Conservation (phyloP, 2,329 filamentous ascomycete species). For the Rhytidhysteron rufulum region DNA sequence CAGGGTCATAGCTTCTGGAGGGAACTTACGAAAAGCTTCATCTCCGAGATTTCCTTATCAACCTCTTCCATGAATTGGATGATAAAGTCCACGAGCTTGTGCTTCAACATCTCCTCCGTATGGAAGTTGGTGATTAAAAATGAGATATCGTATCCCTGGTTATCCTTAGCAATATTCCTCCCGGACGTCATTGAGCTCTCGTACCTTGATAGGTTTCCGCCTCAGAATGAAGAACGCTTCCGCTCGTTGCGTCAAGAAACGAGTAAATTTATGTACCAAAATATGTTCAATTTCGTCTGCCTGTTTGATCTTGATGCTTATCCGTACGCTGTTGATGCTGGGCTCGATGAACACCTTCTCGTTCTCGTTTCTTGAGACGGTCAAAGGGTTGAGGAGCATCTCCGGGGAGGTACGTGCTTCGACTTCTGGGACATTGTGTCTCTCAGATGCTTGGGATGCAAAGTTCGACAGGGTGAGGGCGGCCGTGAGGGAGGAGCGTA, state of each 20-base stretch:
- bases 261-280: conserved; percentile 95
- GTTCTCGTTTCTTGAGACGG: conserved; percentile 91
- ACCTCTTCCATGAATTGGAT: conserved; percentile 99
- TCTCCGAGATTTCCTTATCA: conserved; percentile 99
- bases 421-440: conserved; percentile 97
- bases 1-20: no score
- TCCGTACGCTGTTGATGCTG: conserved; percentile 91
- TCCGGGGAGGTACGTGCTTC: conserved; percentile 91
- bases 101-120: conserved; percentile 97
- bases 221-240: conserved; percentile 96
- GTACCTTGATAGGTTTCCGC: conserved; percentile 89
- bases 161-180: conserved; percentile 19
- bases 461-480: conserved; percentile 95
- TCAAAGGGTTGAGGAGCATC: conserved; percentile 86
- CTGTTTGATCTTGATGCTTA: conserved; percentile 99
- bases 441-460: conserved; percentile 91
- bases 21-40: conserved; percentile 93
- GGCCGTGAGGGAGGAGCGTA: conserved; percentile 88
- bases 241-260: conserved; percentile 92
- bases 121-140: conserved; percentile 99
- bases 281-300: conserved; percentile 99
- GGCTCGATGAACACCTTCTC: conserved; percentile 95
- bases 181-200: conserved; percentile 14
- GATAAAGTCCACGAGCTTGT: conserved; percentile 98
- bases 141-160: conserved; percentile 92